These are phyloP conservation scores for Picea mariana DNA, from an alignment of 83 land plant species.

Conservation along the genomic window DNA sequence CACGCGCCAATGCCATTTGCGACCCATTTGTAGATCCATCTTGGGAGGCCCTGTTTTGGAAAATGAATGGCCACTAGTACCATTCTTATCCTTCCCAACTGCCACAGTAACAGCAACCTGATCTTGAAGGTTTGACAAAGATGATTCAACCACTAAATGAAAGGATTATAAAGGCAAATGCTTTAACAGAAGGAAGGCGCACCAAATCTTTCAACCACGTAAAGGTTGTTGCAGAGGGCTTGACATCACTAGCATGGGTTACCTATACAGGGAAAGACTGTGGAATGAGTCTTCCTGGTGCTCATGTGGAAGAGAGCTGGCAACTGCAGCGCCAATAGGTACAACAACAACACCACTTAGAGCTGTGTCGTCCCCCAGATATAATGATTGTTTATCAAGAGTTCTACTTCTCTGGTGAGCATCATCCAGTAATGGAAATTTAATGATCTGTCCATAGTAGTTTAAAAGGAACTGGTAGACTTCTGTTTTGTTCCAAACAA, in stretches of 20 bases:
- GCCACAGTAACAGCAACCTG: constrained; percentile 74
- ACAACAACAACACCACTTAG: no score
- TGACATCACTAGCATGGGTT: constrained; percentile 83
- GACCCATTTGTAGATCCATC: constrained; percentile 93
- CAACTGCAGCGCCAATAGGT: no score
- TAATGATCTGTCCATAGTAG: no score
- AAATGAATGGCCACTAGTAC: constrained; percentile 36
- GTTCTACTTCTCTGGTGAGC: no score
- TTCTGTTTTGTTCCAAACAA: no score
- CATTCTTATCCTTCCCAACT: constrained; percentile 31
- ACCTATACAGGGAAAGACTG: constrained; percentile 87
- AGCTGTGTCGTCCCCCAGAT: no score
- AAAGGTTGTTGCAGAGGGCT: constrained; percentile 81
- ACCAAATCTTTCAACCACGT: constrained; percentile 82
- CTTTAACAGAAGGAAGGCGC: constrained; percentile 85
- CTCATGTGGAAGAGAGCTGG: constrained; percentile 99
- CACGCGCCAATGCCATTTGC: constrained; percentile 89
- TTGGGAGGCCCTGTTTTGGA: constrained; percentile 74
- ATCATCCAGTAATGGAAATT: no score
- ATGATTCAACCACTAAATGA: constrained; percentile 84
- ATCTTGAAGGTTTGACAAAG: constrained; percentile 60
- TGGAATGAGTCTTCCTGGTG: constrained; percentile 91
- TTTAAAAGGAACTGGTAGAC: no score
- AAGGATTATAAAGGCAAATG: constrained; percentile 69
- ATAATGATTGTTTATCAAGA: no score